phyloP scores from a whole-genome alignment of 2,329 filamentous ascomycete species.

The Phaeophleospora eucalypticola region DNA sequence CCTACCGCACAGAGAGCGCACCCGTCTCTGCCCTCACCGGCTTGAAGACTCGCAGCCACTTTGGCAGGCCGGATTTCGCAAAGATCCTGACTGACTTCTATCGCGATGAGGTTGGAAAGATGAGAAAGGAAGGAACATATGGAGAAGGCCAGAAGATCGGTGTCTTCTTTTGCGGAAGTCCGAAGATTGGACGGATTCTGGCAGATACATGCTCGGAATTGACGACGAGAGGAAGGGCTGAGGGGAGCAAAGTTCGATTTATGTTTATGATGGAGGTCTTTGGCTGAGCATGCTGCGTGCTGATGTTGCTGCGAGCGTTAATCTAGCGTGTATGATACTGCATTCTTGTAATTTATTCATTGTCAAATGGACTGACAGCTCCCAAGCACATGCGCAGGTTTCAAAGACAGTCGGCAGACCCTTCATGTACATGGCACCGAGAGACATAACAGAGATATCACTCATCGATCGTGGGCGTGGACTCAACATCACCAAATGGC shows the following conservation, averaged over 20 bases:
- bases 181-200: constrained; percentile 53
- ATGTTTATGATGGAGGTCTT: constrained; percentile 58
- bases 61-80: constrained; percentile 53
- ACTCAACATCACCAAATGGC: no score
- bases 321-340: no score
- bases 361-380: no score
- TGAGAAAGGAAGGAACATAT: constrained; percentile 24
- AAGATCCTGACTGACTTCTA: constrained; percentile 53
- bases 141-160: constrained; percentile 44
- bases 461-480: no score
- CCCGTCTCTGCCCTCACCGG: constrained; percentile 54
- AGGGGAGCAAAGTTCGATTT: constrained; percentile 52
- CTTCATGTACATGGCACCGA: no score
- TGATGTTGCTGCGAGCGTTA: no score
- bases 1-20: constrained; percentile 50
- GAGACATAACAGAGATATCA: no score
- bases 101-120: constrained; percentile 46
- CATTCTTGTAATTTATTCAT: no score
- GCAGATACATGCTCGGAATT: constrained; percentile 52
- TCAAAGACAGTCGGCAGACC: no score
- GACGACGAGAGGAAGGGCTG: constrained; percentile 49
- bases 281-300: constrained; percentile 34
- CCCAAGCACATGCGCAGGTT: no score
- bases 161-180: constrained; percentile 52
- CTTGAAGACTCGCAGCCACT: constrained; percentile 51